These are phyloP conservation scores for Spergularia marina DNA, from an alignment of 148 eudicot genomes.

Conservation along the genomic window DNA sequence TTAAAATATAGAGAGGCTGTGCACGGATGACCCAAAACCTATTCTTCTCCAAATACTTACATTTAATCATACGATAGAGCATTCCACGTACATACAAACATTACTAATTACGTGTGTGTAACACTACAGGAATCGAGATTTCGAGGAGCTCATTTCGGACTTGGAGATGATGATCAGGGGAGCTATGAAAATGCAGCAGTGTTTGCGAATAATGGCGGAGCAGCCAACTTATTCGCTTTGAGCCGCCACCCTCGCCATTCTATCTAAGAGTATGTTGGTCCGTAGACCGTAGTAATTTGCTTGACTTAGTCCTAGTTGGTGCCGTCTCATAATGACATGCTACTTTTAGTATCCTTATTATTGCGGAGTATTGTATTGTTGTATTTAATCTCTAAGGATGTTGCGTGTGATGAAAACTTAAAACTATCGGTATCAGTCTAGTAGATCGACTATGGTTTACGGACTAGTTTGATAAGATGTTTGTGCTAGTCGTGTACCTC, in stretches of 20 bases:
- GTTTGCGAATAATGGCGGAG: conserved; percentile 32
- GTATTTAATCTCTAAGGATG: background rate
- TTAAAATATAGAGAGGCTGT: too few species aligned
- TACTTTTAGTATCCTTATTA: background rate
- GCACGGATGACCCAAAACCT: too few species aligned
- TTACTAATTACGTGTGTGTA: background rate
- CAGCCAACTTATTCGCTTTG: conserved; percentile 29
- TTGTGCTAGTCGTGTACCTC: background rate
- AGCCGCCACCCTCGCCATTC: conserved; percentile 21
- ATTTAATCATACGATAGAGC: background rate
- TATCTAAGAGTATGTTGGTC: background rate
- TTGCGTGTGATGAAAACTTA: background rate
- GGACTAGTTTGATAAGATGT: background rate
- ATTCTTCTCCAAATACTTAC: background rate
- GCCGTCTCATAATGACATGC: background rate
- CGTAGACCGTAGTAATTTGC: conserved; percentile 23
- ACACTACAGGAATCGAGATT: conserved; percentile 37
- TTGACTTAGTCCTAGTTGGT: background rate
- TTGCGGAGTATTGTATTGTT: too few species aligned
- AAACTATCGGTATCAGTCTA: background rate
- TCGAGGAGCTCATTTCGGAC: conserved; percentile 25
- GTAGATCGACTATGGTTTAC: background rate
- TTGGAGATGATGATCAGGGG: conserved; percentile 37
- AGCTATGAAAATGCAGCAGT: conserved; percentile 31
- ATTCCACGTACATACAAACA: background rate